Evolutionary conservation across 768 basidiomycete genomes (phyloP), one percentile per base, ranked within the genome.

Genomic region (Amyloporia xantha): DNA sequence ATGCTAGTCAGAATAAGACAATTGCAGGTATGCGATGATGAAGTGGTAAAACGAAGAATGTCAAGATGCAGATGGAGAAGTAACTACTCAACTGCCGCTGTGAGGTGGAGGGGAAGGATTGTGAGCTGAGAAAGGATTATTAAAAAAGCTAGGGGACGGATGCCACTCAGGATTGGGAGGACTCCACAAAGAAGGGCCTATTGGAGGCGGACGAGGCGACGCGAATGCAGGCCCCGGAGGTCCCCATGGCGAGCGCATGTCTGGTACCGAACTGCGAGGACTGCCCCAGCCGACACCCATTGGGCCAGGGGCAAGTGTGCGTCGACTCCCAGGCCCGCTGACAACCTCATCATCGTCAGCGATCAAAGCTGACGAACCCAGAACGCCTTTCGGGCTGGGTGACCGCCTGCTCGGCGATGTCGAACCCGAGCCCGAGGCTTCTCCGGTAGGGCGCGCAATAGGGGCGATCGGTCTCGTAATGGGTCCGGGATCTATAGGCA

Each of bases 281-380:
- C 76, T 75, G 3, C 71, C 71, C 79, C 81, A 82, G 1, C 68
- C 75, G 66, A 13, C 21, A 25, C 52, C 52, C 10, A 75, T 71
- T 2, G 66, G 66, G 39, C 68, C 66, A 28, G 64, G 65, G 0
- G 62, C 68, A 35, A 63, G 65, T 6, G 51, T 36, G 12, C 62
- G 55, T 20, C 76, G 68, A 41, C 78, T 64, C 30, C 76, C 68
- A 5, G 73, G 71, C 15, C 74, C 66, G 35, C 73, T 66, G 13
- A 90, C 77, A 10, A 89, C 83, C 60, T 90, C 87, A 61, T 91
- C 88, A 52, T 87, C 87, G 51, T 88, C 86, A 12, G 86, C 78
- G 2, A 81, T 78, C 17, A 90, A 73, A 17, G 88, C 87, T 4
- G 84, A 84, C 12, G 87, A 89, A 11, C 88, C 88, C 5, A 89